Conservation (phyloP, 169 alveolate species). For the Plasmodium vivax region DNA sequence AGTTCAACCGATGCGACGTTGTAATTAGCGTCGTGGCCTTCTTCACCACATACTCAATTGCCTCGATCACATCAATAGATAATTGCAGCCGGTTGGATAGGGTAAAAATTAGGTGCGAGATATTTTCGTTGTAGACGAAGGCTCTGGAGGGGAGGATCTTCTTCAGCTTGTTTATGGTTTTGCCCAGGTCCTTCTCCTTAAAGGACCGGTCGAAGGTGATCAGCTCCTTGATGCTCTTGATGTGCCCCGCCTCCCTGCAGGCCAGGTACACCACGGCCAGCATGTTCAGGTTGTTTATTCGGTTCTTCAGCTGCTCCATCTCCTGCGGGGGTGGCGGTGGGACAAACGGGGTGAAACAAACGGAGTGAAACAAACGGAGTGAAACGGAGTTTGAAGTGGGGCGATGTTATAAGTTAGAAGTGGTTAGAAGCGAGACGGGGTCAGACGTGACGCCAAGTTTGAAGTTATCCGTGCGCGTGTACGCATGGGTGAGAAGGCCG, state of each 20-base stretch:
- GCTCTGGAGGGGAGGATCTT: conserved; percentile 87
- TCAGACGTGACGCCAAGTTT: too few relatives aligned
- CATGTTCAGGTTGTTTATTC: conserved; percentile 81
- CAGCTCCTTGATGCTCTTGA: conserved; percentile 89
- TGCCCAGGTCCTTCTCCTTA: conserved; percentile 89
- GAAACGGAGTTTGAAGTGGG: too few relatives aligned
- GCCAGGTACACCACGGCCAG: conserved; percentile 90
- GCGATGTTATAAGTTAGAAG: too few relatives aligned
- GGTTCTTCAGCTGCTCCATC: conserved; percentile 78
- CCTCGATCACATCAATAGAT: conserved; percentile 79
- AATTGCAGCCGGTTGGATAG: conserved; percentile 81
- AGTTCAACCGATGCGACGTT: conserved; percentile 87
- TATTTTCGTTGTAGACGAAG: conserved; percentile 82
- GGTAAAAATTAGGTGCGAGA: conserved; percentile 86
- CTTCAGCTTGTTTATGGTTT: conserved; percentile 89
- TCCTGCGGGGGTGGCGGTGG: conserved; percentile 73
- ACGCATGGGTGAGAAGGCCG: too few relatives aligned
- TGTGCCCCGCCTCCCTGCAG: conserved; percentile 91
- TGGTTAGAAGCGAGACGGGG: too few relatives aligned
- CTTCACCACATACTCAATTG: conserved; percentile 84
- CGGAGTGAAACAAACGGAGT: too few relatives aligned
- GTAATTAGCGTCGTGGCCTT: conserved; percentile 82
- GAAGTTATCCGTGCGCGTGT: too few relatives aligned
- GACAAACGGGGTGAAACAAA: too few relatives aligned
- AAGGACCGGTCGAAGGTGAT: conserved; percentile 86